Evolutionary conservation across 1,284 basidiomycete genomes (phyloP), one percentile per base, ranked within the genome.

Genomic region (Fomitiporia mediterranea): DNA sequence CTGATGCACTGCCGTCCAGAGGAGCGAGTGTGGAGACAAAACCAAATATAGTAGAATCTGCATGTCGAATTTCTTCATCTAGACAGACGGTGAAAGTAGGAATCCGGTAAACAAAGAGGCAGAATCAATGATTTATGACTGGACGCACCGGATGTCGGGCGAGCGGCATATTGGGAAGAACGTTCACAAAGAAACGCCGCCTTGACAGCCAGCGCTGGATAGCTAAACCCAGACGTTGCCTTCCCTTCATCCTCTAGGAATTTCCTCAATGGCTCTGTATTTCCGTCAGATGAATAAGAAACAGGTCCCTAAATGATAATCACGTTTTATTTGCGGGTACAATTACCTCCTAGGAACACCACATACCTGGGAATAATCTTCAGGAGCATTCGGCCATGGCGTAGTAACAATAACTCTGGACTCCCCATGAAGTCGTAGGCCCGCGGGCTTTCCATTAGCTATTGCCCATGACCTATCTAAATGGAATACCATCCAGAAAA

Each of bases 401-500:
- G 58, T 59, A 44, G 48, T 53, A 23, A 59, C 50, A 1, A 47
- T 19, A 4, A 56, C 32, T n/a, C 39, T 19, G 7, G 54, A 43
- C 2, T 35, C 40, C 3, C 54, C 58, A 38, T 52, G 17, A 9
- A 52, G 27, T n/a, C 53, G 34, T 7, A 59, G n/a, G n/a, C 35
- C 37, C 34, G 58, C 47, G 6, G 58, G 58, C 28, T 50, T 51
- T 11, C 49, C 50, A 35, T 46, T 51, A 6, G 49, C 42, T 19
- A 59, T 47, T 25, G 58, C 47, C 58, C 58, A 59, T 7, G 21
- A 23, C 15, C 48, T 39, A 35, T 59, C 58, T 8, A 59, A 44
- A 23, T 30, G 37, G 47, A 59, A 59, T 13, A 59, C 53, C n/a
- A 37, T 38, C 58, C 58, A 59, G 49, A 59, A 59, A 8, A 56